Conservation (phyloP, 2,329 filamentous ascomycete genomes). For the Fusarium paranaense region DNA sequence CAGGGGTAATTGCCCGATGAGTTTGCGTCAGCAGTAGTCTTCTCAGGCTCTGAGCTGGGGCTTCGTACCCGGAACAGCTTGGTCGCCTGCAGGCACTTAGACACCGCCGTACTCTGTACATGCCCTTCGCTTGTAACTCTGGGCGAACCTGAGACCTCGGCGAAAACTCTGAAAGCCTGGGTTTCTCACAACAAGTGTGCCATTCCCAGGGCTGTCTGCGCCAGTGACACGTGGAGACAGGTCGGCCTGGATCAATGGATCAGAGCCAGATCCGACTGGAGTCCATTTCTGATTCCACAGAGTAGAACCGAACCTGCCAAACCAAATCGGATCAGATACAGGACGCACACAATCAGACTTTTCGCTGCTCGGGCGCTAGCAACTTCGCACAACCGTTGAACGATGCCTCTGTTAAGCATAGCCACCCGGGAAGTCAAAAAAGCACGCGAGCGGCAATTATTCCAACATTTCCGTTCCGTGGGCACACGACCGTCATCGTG, state of each 20-base stretch:
- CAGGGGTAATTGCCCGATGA: constrained; percentile 8
- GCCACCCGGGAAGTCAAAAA: constrained; percentile 23
- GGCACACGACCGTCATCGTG: not conserved
- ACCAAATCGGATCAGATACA: not conserved
- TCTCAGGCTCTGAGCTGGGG: not conserved
- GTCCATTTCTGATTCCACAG: constrained; percentile 17
- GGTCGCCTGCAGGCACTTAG: constrained; percentile 37
- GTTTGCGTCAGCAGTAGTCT: constrained; percentile 17
- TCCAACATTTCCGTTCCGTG: constrained; percentile 3
- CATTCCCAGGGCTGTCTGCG: constrained; percentile 16
- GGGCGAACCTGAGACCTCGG: constrained; percentile 17
- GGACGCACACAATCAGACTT: constrained; percentile 21
- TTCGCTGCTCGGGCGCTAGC: constrained; percentile 28
- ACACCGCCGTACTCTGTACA: constrained; percentile 5
- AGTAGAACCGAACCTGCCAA: not conserved
- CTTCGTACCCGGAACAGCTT: constrained; percentile 19
- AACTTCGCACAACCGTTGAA: constrained; percentile 11
- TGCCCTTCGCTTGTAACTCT: constrained; percentile 16
- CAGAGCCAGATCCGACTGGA: constrained; percentile 9
- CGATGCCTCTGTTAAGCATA: constrained; percentile 21
- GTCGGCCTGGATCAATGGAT: constrained; percentile 22
- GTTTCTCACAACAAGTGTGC: constrained; percentile 27
- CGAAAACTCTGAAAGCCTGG: constrained; percentile 33
- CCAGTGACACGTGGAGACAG: constrained; percentile 29
- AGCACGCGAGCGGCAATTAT: constrained; percentile 23